Conservation (phyloP, 768 basidiomycete genomes). For the Inosperma sp. region DNA sequence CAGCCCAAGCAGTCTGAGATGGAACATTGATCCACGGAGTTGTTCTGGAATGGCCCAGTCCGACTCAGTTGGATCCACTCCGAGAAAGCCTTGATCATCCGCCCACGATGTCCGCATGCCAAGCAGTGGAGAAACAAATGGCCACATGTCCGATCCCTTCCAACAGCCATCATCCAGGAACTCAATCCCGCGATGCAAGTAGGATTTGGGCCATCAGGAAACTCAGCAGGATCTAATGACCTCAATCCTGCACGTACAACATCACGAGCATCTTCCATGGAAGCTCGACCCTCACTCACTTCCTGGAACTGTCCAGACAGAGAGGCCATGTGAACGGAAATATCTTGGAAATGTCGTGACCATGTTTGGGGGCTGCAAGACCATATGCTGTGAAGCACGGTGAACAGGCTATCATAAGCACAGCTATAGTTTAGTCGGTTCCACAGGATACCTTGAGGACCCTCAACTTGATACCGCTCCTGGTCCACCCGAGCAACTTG, state of each 20-base stretch:
- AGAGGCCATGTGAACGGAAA: background rate
- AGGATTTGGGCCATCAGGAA: background rate
- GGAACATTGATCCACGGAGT: background rate
- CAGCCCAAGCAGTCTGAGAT: background rate
- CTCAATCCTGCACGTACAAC: background rate
- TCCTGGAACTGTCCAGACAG: background rate
- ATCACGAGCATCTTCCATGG: background rate
- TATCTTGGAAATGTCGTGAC: background rate
- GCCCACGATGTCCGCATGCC: background rate
- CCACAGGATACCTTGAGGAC: constrained; percentile 9
- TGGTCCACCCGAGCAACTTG: rapidly evolving
- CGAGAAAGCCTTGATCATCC: too few relatives aligned
- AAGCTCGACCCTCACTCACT: background rate
- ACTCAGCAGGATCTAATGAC: background rate
- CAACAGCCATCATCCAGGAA: background rate
- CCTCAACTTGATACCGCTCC: background rate
- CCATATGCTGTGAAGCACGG: constrained; percentile 10
- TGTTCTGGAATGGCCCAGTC: background rate
- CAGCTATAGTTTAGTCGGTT: constrained; percentile 13
- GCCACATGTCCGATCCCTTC: background rate
- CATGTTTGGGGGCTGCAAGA: background rate
- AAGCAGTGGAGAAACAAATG: background rate
- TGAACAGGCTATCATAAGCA: constrained; percentile 14
- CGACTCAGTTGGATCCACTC: background rate
- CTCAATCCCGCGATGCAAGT: background rate